Evolutionary conservation across 352 stramenopile genomes (phyloP).

Genomic region (Phytophthora podocarpi): DNA sequence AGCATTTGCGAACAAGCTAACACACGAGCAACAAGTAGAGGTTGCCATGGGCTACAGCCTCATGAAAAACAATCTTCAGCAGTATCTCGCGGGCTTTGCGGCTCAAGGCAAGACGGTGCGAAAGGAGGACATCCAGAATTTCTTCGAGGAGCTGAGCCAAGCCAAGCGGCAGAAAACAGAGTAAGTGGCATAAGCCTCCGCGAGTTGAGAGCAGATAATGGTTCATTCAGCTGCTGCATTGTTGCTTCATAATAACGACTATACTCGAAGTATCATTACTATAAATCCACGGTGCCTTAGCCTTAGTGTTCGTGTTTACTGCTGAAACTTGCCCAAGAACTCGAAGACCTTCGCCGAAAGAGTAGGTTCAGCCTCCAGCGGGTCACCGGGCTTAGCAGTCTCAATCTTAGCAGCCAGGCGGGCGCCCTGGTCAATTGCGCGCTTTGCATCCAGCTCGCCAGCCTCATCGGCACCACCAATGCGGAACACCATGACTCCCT

Average conservation of each 20-base stretch:
- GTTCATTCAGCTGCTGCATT: background rate
- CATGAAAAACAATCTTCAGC: conserved; percentile 76
- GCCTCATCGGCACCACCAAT: conserved; percentile 96
- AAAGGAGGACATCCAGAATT: conserved; percentile 71
- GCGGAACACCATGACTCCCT: conserved; percentile 89
- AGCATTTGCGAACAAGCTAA: conserved; percentile 61
- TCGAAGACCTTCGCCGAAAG: conserved; percentile 57
- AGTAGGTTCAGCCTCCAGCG: conserved; percentile 45
- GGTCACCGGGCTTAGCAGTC: conserved; percentile 73
- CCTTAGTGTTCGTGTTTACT: conserved; percentile 37
- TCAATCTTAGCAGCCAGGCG: conserved; percentile 86
- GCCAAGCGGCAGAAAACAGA: conserved; percentile 64
- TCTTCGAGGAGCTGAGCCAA: conserved; percentile 62
- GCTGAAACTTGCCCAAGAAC: conserved; percentile 54
- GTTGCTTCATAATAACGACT: conserved; percentile 16
- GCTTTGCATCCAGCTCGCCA: conserved; percentile 96
- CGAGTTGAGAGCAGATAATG: background rate
- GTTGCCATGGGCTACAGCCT: conserved; percentile 73
- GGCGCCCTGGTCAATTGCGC: conserved; percentile 97
- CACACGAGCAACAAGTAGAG: conserved; percentile 77
- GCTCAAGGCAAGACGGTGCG: conserved; percentile 64
- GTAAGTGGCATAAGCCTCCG: background rate
- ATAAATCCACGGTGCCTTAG: background rate
- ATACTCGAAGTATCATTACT: conserved; percentile 11
- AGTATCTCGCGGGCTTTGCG: conserved; percentile 67